Evolutionary conservation across 208 protist genomes (phyloP).

Genomic region (Leptomonas seymouri): DNA sequence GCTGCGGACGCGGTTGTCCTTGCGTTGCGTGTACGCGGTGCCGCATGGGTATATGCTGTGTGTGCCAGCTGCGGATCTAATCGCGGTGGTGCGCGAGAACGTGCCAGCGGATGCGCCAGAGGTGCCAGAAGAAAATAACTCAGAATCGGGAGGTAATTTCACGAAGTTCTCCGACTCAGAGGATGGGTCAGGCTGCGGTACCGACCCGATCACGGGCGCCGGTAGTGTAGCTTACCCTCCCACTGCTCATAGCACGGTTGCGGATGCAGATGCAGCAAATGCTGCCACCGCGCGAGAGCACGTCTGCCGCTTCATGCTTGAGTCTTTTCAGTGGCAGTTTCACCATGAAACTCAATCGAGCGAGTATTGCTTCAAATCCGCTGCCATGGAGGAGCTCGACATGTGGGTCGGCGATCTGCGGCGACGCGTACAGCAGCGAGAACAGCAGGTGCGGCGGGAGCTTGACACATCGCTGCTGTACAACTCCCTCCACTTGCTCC

Average conservation of each 20-base stretch:
- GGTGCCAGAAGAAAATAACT: not conserved
- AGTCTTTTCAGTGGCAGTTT: slow-evolving; percentile 39
- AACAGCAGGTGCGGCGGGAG: slow-evolving; percentile 58
- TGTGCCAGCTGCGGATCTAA: slow-evolving; percentile 17
- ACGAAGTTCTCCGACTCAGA: not conserved
- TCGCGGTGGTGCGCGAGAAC: not conserved
- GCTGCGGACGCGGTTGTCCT: slow-evolving; percentile 20
- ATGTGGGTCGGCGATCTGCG: slow-evolving; percentile 73
- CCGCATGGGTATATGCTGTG: slow-evolving; percentile 45
- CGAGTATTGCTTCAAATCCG: slow-evolving; percentile 74
- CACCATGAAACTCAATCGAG: slow-evolving; percentile 36
- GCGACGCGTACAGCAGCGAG: slow-evolving; percentile 58
- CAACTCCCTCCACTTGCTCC: slow-evolving; percentile 64
- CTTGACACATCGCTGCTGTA: slow-evolving; percentile 70
- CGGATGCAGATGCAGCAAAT: not conserved
- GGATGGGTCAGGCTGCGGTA: not conserved
- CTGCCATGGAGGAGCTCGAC: slow-evolving; percentile 65
- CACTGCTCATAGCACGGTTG: not conserved
- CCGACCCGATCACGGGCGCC: not conserved
- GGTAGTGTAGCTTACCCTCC: not conserved
- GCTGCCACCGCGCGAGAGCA: not conserved
- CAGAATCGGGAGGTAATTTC: not conserved
- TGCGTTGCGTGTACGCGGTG: slow-evolving; percentile 35
- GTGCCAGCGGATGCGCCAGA: not conserved
- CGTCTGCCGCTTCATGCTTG: slow-evolving; percentile 23